Evolutionary conservation across 2,329 filamentous ascomycete genomes (phyloP), one percentile per base, ranked within the genome.

Genomic region (Beauveria rudraprayagi): DNA sequence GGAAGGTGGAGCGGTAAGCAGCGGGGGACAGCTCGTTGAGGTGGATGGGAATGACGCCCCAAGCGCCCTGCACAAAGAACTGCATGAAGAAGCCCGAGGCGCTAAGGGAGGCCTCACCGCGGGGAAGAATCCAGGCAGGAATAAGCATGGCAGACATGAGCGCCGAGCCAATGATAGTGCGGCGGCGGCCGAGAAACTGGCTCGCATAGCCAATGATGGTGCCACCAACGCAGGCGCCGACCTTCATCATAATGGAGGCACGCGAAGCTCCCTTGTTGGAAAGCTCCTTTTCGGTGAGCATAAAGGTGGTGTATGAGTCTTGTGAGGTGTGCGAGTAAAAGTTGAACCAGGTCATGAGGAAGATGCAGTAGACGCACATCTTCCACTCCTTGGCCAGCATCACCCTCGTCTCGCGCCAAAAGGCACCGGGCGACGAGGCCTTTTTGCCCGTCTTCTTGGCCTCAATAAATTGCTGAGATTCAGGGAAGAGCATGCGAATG

Each of bases 171-270:
- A 89, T 80, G 70, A 90, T 90, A 58, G 84, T 81, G 44, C 86
- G 81, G 28, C 90, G 85, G 40, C 90, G 87, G 16, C 90, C 90
- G 53, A 91, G 75, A 69, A 86, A 91, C 69, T 93, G 89, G 8
- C 86, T 90, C 8, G 85, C 67, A 71, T 92, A 92, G 24, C 90
- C 90, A 62, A 90, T 82, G 63, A 88, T 83, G 47, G 85, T 87
- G 28, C 88, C 88, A 40, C 88, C 89, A 1, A 91, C 83, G 66
- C 87, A 89, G 48, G 89, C 88, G 28, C 90, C 89, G 1, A 82
- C 85, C 75, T 92, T 92, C 86, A 91, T 91, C 62, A 92, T 73
- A 66, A 92, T 92, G n/a, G 84, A 88, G 17, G 88, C 88, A n/a
- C 88, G 84, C 8, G 82, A 88, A 5, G 89, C 87, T 1, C 79